These are phyloP conservation scores for Dendrobium nobile DNA, from an alignment of 106 monocot species.

Conservation along the genomic window DNA sequence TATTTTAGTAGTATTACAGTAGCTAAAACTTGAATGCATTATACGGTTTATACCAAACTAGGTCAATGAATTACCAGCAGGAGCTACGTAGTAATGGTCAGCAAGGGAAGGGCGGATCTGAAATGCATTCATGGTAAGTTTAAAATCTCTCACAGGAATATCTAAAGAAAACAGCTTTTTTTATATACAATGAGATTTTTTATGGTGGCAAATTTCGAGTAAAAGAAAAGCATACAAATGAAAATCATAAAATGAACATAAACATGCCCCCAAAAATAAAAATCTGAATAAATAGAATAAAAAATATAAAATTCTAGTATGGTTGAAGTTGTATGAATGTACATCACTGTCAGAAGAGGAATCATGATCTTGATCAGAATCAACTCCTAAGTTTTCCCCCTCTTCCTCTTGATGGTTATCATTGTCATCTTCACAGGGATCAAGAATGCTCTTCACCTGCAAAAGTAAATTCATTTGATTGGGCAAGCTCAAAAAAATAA, in stretches of 20 bases:
- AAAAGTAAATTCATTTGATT: conserved; percentile 6
- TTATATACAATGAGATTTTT: neutral
- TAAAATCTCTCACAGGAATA: neutral
- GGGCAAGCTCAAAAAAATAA: neutral
- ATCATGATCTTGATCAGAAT: conserved; percentile 46
- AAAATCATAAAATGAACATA: neutral
- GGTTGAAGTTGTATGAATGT: neutral
- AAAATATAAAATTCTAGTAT: neutral
- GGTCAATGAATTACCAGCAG: conserved; percentile 39
- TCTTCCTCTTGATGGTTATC: conserved; percentile 52
- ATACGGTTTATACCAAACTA: neutral
- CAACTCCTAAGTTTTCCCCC: conserved; percentile 52
- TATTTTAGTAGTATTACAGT: too few species aligned
- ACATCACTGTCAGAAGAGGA: conserved; percentile 88
- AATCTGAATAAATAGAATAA: neutral
- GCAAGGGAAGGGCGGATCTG: conserved; percentile 50
- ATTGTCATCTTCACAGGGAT: conserved; percentile 98
- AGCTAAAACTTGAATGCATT: conserved; percentile 8
- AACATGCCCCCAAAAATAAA: neutral
- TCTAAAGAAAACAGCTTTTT: neutral
- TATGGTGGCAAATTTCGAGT: neutral
- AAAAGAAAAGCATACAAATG: neutral
- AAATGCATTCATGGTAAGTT: conserved; percentile 10
- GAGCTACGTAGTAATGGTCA: conserved; percentile 66
- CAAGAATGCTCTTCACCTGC: conserved; percentile 96